Conservation (phyloP, 208 protist genomes). For the Eutreptiella sp. region DNA sequence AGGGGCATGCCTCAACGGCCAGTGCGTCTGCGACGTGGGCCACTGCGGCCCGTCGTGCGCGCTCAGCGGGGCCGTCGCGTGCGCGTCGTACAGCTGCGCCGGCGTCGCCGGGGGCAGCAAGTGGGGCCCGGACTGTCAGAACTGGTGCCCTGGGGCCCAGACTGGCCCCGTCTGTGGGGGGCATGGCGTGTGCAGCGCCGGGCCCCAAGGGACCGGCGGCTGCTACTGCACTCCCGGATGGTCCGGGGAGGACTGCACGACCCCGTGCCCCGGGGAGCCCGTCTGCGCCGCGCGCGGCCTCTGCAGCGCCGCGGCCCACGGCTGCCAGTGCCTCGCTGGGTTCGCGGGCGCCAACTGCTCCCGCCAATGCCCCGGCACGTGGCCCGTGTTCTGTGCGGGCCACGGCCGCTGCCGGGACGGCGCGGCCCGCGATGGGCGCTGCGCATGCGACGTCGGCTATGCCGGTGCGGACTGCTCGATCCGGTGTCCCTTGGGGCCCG, state of each 20-base stretch:
- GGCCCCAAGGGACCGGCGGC: conserved; percentile 11
- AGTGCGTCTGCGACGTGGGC: too few relatives aligned
- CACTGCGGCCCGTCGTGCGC: too few relatives aligned
- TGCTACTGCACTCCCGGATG: conserved; percentile 16
- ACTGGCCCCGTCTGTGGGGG: conserved; percentile 6
- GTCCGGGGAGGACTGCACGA: conserved; percentile 3
- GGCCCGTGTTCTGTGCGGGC: conserved; percentile 17
- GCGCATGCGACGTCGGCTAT: conserved; percentile 19
- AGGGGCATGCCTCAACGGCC: too few relatives aligned
- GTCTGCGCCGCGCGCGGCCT: conserved; percentile 9
- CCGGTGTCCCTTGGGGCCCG: not conserved
- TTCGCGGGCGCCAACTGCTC: conserved; percentile 19
- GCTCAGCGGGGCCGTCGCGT: too few relatives aligned
- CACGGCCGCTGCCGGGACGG: conserved; percentile 24
- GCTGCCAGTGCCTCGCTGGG: conserved; percentile 10
- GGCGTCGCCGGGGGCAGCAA: too few relatives aligned
- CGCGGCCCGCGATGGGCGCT: not conserved
- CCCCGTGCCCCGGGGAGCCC: conserved; percentile 12
- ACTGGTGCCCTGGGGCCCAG: too few relatives aligned
- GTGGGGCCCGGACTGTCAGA: too few relatives aligned
- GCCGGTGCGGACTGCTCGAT: not conserved
- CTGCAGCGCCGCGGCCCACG: too few relatives aligned
- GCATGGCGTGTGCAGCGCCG: conserved; percentile 26
- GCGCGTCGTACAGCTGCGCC: too few relatives aligned
- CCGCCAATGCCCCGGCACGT: conserved; percentile 4